Conservation (phyloP, 2,329 filamentous ascomycete species). For the Pseudogymnoascus destructans region DNA sequence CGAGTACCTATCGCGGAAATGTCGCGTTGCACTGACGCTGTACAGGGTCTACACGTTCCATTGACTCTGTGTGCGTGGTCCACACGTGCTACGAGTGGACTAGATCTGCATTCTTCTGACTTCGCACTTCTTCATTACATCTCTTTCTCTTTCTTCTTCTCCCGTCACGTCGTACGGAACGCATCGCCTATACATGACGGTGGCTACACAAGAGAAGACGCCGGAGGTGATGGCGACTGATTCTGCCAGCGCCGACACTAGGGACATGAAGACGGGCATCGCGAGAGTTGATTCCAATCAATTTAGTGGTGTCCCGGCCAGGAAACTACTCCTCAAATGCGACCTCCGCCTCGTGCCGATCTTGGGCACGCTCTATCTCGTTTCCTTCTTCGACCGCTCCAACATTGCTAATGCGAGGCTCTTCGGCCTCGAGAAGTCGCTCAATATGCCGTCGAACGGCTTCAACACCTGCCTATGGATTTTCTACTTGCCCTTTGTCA, state of each 20-base stretch:
- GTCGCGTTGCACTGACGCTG: not conserved
- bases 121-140: constrained; percentile 1
- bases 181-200: not conserved
- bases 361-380: constrained; percentile 44
- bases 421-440: constrained; percentile 26
- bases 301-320: constrained; percentile 32
- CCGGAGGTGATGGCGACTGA: not conserved
- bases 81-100: constrained; percentile 7
- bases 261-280: not conserved
- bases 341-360: constrained; percentile 33
- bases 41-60: not conserved
- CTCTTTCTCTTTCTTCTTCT: not conserved
- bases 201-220: not conserved
- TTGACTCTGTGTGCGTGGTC: not conserved
- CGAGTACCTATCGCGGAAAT: not conserved
- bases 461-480: constrained; percentile 33
- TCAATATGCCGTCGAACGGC: constrained; percentile 29
- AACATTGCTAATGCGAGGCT: constrained; percentile 36
- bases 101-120: not conserved
- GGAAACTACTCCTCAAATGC: constrained; percentile 11
- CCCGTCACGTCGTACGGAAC: not conserved
- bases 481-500: constrained; percentile 34
- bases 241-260: not conserved
- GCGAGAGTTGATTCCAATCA: constrained; percentile 18
- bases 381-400: constrained; percentile 39